Conservation (phyloP, 2,329 filamentous ascomycete species). For the Celoporthe dispersa region DNA sequence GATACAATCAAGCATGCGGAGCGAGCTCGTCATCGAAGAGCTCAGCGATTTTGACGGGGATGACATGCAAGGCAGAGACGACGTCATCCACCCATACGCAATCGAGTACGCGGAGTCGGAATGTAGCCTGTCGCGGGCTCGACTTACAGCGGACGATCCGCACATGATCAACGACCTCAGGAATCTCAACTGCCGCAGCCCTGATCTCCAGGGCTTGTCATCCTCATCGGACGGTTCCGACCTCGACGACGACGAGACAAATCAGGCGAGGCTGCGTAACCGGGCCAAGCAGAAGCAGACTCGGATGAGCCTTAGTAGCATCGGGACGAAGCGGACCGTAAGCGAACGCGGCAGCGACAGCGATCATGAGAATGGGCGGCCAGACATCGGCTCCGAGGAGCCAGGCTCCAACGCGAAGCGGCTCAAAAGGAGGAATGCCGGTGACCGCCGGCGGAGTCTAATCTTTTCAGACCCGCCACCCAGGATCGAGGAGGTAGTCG, state of each 20-base stretch:
- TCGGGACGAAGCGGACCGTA: slow-evolving; percentile 56
- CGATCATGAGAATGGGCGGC: slow-evolving; percentile 46
- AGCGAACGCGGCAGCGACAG: slow-evolving; percentile 57
- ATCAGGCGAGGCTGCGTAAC: slow-evolving; percentile 45
- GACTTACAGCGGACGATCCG: slow-evolving; percentile 45
- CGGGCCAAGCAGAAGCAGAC: slow-evolving; percentile 49
- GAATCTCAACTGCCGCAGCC: slow-evolving; percentile 50
- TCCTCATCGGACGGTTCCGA: slow-evolving; percentile 46
- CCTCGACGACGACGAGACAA: slow-evolving; percentile 41
- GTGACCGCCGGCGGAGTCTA: slow-evolving; percentile 52
- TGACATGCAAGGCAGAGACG: slow-evolving; percentile 46
- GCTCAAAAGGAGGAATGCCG: slow-evolving; percentile 49
- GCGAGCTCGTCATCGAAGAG: slow-evolving; percentile 49
- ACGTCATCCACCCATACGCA: slow-evolving; percentile 49
- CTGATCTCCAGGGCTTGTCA: slow-evolving; percentile 39
- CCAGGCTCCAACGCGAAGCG: slow-evolving; percentile 54
- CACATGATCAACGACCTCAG: slow-evolving; percentile 50
- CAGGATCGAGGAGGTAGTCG: slow-evolving; percentile 58
- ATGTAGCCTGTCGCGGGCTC: slow-evolving; percentile 38
- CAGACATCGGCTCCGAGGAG: slow-evolving; percentile 45
- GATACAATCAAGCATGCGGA: slow-evolving; percentile 31
- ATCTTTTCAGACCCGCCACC: slow-evolving; percentile 55
- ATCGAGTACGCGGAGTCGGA: slow-evolving; percentile 52
- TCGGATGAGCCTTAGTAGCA: slow-evolving; percentile 56
- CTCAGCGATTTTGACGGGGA: slow-evolving; percentile 50